Evolutionary conservation across 2,329 filamentous ascomycete species (phyloP), one percentile per base, ranked within the genome.

Genomic region (Fusarium sp.): DNA sequence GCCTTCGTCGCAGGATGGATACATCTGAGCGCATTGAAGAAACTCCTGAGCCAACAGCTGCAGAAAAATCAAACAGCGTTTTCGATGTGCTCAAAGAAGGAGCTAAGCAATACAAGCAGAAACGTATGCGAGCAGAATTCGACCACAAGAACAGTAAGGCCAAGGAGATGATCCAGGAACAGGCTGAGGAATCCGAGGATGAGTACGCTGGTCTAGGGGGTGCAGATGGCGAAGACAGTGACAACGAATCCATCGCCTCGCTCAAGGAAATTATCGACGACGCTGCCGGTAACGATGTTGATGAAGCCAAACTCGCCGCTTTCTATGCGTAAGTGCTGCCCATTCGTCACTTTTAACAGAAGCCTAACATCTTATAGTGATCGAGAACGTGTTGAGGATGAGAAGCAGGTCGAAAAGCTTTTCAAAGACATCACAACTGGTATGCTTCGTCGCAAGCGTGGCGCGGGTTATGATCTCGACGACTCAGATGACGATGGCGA

Each of bases 181-280:
- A 97, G 78, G 95, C 96, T 65, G 93, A 97, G 75, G 96, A 99
- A 81, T 99, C 96, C 0, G 97, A 99, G 78, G 96, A 99, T 78
- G 96, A 99, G 80, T 99, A 98, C 78, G 95, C 94, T 41, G 96
- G 96, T 7, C 85, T 99, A 12, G 96, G 96, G 72, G 96, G 96
- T 68, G 91, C 85, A 13, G 95, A 94, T 79, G 94, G 95, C 65
- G 95, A 98, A 72, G 93, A 95, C 70, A 91, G 91, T 58, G 92
- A 94, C 62, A 88, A 93, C 64, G 92, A 91, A 34, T 81, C 80
- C 38, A 89, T 92, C 61, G 90, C 90, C 30, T 86, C 92, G 10
- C 88, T 96, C 68, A 88, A 92, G 73, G 90, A 94, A 68, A 97
- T 99, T 89, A 97, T 99, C 76, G 92, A 96, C 75, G 94, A 98